A percentile compares a stretch with the other conserved stretches of the same genome.
Evolutionary conservation across 2,329 filamentous ascomycete genomes (phyloP).

Genomic region (Boeremia lycopersici): DNA sequence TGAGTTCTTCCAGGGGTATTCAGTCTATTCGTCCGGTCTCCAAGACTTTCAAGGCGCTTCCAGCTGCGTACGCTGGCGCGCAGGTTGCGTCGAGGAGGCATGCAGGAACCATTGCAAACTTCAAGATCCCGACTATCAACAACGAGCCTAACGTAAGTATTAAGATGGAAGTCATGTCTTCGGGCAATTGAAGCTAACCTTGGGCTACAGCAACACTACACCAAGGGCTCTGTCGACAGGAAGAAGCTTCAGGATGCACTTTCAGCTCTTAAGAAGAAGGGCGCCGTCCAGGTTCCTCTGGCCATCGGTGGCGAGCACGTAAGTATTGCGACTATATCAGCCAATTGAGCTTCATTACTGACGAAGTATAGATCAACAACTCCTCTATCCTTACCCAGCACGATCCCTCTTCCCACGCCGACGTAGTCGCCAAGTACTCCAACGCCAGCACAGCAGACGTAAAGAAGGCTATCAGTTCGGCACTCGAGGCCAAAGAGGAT

Average conservation of each 20-base stretch:
- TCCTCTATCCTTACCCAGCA: constrained; percentile 71
- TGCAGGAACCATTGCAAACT: constrained; percentile 72
- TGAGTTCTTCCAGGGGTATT: constrained; percentile 43
- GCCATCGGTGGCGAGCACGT: constrained; percentile 84
- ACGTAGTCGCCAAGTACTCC: constrained; percentile 81
- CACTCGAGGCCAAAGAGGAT: constrained; percentile 80
- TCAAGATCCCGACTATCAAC: constrained; percentile 83
- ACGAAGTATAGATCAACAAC: constrained; percentile 64
- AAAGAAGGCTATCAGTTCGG: constrained; percentile 77
- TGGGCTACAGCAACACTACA: constrained; percentile 76
- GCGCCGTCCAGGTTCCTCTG: constrained; percentile 78
- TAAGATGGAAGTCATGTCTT: fast-evolving
- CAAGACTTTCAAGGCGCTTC: constrained; percentile 32
- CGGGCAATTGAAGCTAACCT: constrained; percentile 10
- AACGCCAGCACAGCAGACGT: constrained; percentile 80
- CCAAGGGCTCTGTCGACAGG: constrained; percentile 80
- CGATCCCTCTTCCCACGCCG: constrained; percentile 81
- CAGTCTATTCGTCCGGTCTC: constrained; percentile 38
- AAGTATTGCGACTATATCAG: constrained; percentile 30
- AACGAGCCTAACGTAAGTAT: constrained; percentile 92
- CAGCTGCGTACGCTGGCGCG: constrained; percentile 30
- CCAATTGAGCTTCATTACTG: constrained; percentile 17
- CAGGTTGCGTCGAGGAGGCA: constrained; percentile 37
- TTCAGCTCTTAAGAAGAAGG: constrained; percentile 69
- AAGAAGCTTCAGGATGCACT: constrained; percentile 77